Evolutionary conservation across 768 basidiomycete species (phyloP).

Genomic region (Boletellus emodensis): DNA sequence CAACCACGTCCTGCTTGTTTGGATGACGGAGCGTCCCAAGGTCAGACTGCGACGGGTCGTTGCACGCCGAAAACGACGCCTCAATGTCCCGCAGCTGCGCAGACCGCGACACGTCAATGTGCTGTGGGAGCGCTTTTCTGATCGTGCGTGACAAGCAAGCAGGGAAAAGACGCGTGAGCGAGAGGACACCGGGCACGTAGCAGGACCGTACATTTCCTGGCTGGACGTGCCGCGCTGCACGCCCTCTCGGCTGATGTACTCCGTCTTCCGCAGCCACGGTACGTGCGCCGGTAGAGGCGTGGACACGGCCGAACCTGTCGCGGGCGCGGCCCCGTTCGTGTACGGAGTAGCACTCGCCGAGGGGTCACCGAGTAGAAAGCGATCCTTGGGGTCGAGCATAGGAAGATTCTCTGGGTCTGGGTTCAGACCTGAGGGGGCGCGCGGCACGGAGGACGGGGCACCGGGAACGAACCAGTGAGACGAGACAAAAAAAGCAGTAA

Average conservation of each 20-base stretch:
- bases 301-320: conserved; percentile 36
- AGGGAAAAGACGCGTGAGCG: conserved; percentile 12
- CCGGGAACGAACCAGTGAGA: background rate
- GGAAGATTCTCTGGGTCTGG: conserved; percentile 60
- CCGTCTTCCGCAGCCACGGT: conserved; percentile 89
- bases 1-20: conserved; percentile 68
- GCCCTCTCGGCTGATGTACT: conserved; percentile 73
- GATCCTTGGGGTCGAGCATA: conserved; percentile 68
- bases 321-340: conserved; percentile 35
- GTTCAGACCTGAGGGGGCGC: conserved; percentile 46
- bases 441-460: background rate
- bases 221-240: conserved; percentile 37
- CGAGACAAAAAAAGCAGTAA: background rate
- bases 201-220: conserved; percentile 53
- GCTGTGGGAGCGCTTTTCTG: conserved; percentile 45
- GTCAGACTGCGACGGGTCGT: conserved; percentile 55
- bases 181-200: background rate
- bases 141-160: too few relatives aligned
- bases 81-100: conserved; percentile 81
- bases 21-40: conserved; percentile 66
- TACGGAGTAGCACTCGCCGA: conserved; percentile 43
- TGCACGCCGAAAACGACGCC: conserved; percentile 58
- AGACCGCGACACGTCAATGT: conserved; percentile 66
- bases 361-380: conserved; percentile 69
- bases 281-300: conserved; percentile 59